Evolutionary conservation across 352 stramenopile species (phyloP), one percentile per base, ranked within the genome.

Genomic region (Stramenopiles sp.): DNA sequence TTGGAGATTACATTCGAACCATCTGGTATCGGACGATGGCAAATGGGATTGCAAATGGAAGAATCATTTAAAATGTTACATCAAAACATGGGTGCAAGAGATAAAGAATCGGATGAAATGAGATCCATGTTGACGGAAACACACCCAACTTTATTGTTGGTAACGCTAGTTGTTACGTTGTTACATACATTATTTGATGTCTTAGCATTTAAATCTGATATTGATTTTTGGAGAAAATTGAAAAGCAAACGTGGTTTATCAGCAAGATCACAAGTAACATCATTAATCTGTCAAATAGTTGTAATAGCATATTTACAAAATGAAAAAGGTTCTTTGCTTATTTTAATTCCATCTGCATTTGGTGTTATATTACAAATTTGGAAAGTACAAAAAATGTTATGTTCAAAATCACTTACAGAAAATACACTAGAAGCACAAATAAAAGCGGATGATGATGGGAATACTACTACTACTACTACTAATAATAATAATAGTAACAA

Each of bases 1-100:
- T 78, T 93, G 0, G 83, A 86, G 27, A 83, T 93, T 33, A 87
- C 83, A 13, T 89, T 92, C 80, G 85, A 89, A 81, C 85, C 88
- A 1, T 31, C 65, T 76, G 65, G 30, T 7, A 13, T 76, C 4
- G 65, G 65, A 4, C 65, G 65, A 31, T 76, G 65, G 65, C 65
- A 33, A 31, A 4, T 76, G 31, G 65, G 65, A 76, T 33, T 33
- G 65, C 65, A 76, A 7, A 76, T 76, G 65, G 65, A 76, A 33
- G 30, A 76, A 33, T 33, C 30, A 7, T 33, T 76, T 7, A 76
- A 76, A 13, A 31, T 76, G 4, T 7, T 76, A 20, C 30, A 76
- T 7, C 30, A 31, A 33, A 76, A 13, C 13, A 31, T 76, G 30
- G 65, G 65, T 33, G 65, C 65, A 7, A 4, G 31, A 13, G 65